These are phyloP conservation scores for Craterostigma plantagineum DNA, from an alignment of 257 asterid genomes.

Conservation along the genomic window DNA sequence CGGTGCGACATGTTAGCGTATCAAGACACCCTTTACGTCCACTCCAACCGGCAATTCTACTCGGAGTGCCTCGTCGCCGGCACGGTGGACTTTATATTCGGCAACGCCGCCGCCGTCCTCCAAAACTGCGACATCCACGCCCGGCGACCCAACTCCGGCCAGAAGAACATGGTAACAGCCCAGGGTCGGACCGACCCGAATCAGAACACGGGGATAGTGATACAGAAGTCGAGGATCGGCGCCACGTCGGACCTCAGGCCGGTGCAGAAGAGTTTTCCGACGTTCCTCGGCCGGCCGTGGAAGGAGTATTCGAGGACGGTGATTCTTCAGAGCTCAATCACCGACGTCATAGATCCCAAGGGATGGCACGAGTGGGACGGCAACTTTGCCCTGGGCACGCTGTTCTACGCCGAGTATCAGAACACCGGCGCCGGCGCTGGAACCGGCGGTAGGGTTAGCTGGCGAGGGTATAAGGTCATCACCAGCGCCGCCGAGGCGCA, in stretches of 20 bases:
- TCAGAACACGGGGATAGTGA: slow-evolving; percentile 56
- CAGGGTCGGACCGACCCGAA: slow-evolving; percentile 56
- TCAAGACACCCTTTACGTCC: slow-evolving; percentile 45
- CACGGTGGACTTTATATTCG: slow-evolving; percentile 50
- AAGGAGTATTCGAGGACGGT: slow-evolving; percentile 49
- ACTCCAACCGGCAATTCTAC: slow-evolving; percentile 41
- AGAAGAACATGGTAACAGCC: slow-evolving; percentile 49
- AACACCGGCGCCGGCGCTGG: slow-evolving; percentile 47
- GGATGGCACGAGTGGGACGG: slow-evolving; percentile 69
- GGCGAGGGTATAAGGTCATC: slow-evolving; percentile 43
- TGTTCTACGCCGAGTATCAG: slow-evolving; percentile 36
- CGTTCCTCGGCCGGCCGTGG: slow-evolving; percentile 49
- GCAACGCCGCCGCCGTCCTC: slow-evolving; percentile 32
- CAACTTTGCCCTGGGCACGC: slow-evolving; percentile 29
- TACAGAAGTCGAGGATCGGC: slow-evolving; percentile 34
- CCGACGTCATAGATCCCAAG: slow-evolving; percentile 30
- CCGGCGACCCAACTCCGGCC: slow-evolving; percentile 35
- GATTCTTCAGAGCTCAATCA: slow-evolving; percentile 34
- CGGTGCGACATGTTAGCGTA: slow-evolving; percentile 31
- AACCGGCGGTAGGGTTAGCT: slow-evolving; percentile 32
- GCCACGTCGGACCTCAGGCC: slow-evolving; percentile 39
- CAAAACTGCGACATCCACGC: slow-evolving; percentile 52
- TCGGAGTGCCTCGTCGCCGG: slow-evolving; percentile 29
- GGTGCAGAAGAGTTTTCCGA: slow-evolving; percentile 25
- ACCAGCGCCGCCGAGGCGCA: slow-evolving; percentile 48